These are phyloP conservation scores for Tricholoma hemisulphureum DNA, from an alignment of 768 basidiomycete genomes.

Conservation along the genomic window DNA sequence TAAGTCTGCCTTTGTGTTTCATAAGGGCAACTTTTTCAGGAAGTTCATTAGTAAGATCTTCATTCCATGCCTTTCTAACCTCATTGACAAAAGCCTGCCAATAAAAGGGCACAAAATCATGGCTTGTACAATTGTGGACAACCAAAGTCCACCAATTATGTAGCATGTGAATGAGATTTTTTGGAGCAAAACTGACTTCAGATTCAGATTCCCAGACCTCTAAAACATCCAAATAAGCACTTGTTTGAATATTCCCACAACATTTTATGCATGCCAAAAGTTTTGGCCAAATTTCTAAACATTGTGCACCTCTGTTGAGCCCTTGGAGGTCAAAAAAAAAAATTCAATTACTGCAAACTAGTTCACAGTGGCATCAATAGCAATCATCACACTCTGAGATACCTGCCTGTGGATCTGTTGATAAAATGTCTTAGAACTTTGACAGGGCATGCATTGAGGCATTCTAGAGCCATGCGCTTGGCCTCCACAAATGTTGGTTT, in stretches of 20 bases:
- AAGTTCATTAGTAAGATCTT: conserved; percentile 4
- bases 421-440: too few species aligned
- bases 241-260: neutral
- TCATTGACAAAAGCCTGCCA: conserved; percentile 32
- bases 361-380: too few species aligned
- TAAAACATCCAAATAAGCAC: neutral
- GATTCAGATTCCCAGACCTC: neutral
- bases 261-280: neutral
- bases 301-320: conserved; percentile 22
- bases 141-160: neutral
- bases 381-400: too few species aligned
- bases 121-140: conserved; percentile 11
- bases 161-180: neutral
- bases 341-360: too few species aligned
- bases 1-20: conserved; percentile 14
- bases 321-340: too few species aligned
- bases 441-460: too few species aligned
- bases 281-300: conserved; percentile 3
- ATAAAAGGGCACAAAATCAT: conserved; percentile 30
- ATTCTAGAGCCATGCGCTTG: too few species aligned
- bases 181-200: neutral
- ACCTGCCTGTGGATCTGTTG: too few species aligned
- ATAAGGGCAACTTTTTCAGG: conserved; percentile 18
- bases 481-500: too few species aligned
- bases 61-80: conserved; percentile 13